Evolutionary conservation across 2,329 filamentous ascomycete species (phyloP), one percentile per base, ranked within the genome.

Genomic region (Xylaria sp.): DNA sequence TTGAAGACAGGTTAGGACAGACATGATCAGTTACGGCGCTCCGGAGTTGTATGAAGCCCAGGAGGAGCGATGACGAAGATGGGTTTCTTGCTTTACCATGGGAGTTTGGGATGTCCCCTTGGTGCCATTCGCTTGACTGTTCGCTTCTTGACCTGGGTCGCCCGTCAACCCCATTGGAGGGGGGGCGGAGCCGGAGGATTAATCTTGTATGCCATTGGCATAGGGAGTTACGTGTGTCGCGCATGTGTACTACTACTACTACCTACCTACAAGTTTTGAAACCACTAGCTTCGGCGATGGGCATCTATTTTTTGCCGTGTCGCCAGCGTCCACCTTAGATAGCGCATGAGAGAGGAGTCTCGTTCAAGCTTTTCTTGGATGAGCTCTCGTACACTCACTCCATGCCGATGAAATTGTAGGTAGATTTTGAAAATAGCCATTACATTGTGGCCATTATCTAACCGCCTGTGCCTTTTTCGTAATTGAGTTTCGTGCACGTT

Each of bases 11-110:
- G 28, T 63, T 67, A 61, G 65, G 67, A 65, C 61, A 59, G 63
- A 61, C 56, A 51, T 69, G 60, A 65, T 69, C 67, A 69, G 69
- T 68, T 64, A 65, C 67, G 73, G 71, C 69, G 70, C 71, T 68
- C 66, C 61, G 72, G 73, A 73, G 74, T 74, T 73, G 72, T 66
- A 66, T 31, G 57, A 57, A 58, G 55, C 51, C 57, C 69, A 67
- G 64, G 64, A 61, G 65, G 63, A 69, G 60, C 60, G 47, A 60
- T 23, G 42, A 57, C 55, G 67, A 65, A 57, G 67, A 65, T 61
- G 56, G 61, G 70, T 65, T 70, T 70, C 61, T 50, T 59, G 53
- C 65, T 66, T 57, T 57, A 61, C 61, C 65, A 54, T 46, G 58
- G 65, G 63, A 60, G 47, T 65, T 50, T 11, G 49, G 55, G 57